These are phyloP conservation scores for Fragilariopsis cylindrus DNA, from an alignment of 108 stramenopile genomes.

Conservation along the genomic window DNA sequence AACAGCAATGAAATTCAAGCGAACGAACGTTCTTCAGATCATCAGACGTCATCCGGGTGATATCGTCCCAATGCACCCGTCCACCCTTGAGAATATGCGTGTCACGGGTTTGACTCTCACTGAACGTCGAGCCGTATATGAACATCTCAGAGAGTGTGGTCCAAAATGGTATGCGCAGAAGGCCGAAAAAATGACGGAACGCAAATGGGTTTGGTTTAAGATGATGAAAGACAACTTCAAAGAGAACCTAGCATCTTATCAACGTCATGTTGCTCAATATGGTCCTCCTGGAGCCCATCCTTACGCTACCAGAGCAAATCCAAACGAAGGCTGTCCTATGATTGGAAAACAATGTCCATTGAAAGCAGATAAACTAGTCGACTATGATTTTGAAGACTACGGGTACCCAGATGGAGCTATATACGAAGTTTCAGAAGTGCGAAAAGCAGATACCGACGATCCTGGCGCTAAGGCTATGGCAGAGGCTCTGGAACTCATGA, in stretches of 20 bases:
- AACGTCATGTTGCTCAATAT: constrained; percentile 53
- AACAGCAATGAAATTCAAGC: constrained; percentile 64
- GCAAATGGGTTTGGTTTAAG: constrained; percentile 58
- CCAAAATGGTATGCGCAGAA: constrained; percentile 53
- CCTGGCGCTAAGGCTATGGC: constrained; percentile 57
- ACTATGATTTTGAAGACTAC: constrained; percentile 52
- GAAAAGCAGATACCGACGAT: constrained; percentile 60
- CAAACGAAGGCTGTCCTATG: constrained; percentile 54
- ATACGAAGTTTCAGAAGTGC: constrained; percentile 57
- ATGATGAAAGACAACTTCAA: constrained; percentile 74
- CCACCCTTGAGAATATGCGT: constrained; percentile 63
- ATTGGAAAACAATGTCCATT: constrained; percentile 68
- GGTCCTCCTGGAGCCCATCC: constrained; percentile 61
- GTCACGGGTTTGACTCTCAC: constrained; percentile 64
- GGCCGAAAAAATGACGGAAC: constrained; percentile 61
- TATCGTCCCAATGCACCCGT: constrained; percentile 57
- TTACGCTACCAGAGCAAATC: constrained; percentile 49
- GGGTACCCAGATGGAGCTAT: constrained; percentile 39
- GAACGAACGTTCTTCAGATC: constrained; percentile 56
- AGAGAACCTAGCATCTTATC: constrained; percentile 47
- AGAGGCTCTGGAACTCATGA: constrained; percentile 53
- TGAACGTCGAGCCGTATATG: constrained; percentile 57
- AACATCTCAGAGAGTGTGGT: constrained; percentile 43
- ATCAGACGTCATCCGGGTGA: constrained; percentile 55
- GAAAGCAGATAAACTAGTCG: constrained; percentile 50